These are phyloP conservation scores for Medakamo hakoo DNA, from an alignment of 139 green algal genomes.

Conservation along the genomic window DNA sequence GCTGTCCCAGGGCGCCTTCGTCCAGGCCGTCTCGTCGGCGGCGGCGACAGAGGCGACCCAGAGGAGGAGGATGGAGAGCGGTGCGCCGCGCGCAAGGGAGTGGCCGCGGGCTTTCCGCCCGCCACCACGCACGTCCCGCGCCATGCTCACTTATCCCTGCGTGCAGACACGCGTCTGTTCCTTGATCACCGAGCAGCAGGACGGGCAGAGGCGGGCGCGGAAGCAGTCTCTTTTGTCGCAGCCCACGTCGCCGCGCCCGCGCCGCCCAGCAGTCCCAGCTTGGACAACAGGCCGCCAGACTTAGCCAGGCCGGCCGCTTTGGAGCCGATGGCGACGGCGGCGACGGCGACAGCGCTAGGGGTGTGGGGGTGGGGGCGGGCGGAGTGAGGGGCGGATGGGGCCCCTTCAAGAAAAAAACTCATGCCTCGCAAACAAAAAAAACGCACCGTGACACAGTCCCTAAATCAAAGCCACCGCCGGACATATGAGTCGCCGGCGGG, in stretches of 20 bases:
- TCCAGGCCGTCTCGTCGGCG: background rate
- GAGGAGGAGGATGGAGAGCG: background rate
- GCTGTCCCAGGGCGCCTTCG: background rate
- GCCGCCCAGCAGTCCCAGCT: background rate
- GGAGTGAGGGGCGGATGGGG: background rate
- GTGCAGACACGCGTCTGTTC: too few species aligned
- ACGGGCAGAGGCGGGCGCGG: too few species aligned
- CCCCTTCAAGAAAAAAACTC: too few species aligned
- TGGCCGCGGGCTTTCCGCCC: too few species aligned
- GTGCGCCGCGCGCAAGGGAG: background rate
- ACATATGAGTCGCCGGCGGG: too few species aligned
- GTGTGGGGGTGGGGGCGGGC: background rate
- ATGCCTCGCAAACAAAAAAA: too few species aligned
- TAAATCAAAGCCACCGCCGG: too few species aligned
- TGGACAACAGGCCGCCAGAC: conserved; percentile 1
- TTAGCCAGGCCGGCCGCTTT: conserved; percentile 15
- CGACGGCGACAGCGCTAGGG: conserved; percentile 12
- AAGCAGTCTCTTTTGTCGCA: background rate
- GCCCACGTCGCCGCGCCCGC: background rate
- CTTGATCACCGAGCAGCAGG: too few species aligned
- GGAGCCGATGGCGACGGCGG: conserved; percentile 8
- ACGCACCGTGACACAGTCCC: too few species aligned
- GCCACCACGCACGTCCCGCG: too few species aligned
- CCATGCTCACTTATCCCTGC: too few species aligned
- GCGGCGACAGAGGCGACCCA: background rate